Evolutionary conservation across 2,329 filamentous ascomycete species (phyloP).

Genomic region (Penicillium frequentans): DNA sequence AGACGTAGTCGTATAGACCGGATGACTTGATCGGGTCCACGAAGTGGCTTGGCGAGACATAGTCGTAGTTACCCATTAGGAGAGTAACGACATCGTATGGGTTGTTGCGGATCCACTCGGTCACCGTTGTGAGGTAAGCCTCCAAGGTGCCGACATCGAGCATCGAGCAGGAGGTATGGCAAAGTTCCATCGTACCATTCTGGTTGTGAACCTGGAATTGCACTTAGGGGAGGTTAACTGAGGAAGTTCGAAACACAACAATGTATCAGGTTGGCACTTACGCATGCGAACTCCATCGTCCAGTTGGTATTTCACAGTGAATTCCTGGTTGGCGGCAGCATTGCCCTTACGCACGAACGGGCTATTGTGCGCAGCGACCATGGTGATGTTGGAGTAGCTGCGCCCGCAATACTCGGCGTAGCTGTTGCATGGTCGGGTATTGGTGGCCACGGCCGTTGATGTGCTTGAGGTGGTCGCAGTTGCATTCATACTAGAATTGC

Average conservation of each 20-base stretch:
- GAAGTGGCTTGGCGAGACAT: slow-evolving; percentile 65
- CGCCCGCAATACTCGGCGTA: slow-evolving; percentile 73
- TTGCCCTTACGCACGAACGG: slow-evolving; percentile 71
- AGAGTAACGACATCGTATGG: slow-evolving; percentile 88
- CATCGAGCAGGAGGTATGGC: slow-evolving; percentile 80
- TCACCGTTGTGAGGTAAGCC: slow-evolving; percentile 68
- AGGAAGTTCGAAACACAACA: neutral
- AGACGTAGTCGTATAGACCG: slow-evolving; percentile 72
- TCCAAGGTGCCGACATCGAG: slow-evolving; percentile 78
- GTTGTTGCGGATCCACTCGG: slow-evolving; percentile 70
- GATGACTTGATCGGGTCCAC: slow-evolving; percentile 67
- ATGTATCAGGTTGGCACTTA: slow-evolving; percentile 30
- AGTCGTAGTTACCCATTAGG: slow-evolving; percentile 80
- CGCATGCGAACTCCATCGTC: slow-evolving; percentile 68
- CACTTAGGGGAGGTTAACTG: slow-evolving; percentile 39
- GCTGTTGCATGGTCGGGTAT: slow-evolving; percentile 78
- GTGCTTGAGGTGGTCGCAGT: slow-evolving; percentile 51
- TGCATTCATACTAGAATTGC: slow-evolving; percentile 42
- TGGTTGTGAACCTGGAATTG: slow-evolving; percentile 60
- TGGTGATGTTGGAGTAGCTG: slow-evolving; percentile 78
- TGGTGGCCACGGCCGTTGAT: slow-evolving; percentile 50
- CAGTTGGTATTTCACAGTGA: slow-evolving; percentile 68
- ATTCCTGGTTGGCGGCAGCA: slow-evolving; percentile 72
- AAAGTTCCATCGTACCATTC: slow-evolving; percentile 69
- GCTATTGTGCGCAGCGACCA: slow-evolving; percentile 77